phyloP scores from a whole-genome alignment of 345 rosid genomes.

The Populus tremula region DNA sequence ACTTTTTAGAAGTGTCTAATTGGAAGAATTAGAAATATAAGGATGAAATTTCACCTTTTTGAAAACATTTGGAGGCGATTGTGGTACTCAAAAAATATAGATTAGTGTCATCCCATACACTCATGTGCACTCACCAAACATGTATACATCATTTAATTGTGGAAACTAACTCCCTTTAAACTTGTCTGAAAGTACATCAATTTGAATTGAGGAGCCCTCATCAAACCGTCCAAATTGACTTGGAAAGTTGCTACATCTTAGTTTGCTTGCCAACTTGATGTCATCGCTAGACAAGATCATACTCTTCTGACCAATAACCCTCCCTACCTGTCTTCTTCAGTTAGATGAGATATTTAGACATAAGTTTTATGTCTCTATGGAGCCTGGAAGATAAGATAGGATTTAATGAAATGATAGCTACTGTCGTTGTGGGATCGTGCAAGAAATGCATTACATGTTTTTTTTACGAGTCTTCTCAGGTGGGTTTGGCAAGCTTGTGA shows the following conservation, averaged over 20 bases:
- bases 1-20: too few species aligned
- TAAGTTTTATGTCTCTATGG: not conserved
- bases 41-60: too few species aligned
- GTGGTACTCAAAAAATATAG: too few species aligned
- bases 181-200: not conserved
- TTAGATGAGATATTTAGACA: not conserved
- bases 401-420: not conserved
- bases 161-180: too few species aligned
- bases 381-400: not conserved
- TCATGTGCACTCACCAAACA: not conserved
- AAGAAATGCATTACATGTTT: not conserved
- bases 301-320: not conserved
- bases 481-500: constrained; percentile 26
- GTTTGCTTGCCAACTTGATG: not conserved
- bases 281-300: not conserved
- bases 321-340: not conserved
- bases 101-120: not conserved
- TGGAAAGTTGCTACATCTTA: not conserved
- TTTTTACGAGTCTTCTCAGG: not conserved
- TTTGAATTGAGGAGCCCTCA: not conserved
- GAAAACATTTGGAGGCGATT: too few species aligned
- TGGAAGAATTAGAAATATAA: too few species aligned
- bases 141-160: not conserved
- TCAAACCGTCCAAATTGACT: not conserved
- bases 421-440: not conserved